Base-by-base conservation (phyloP, 148 eudicot genomes). In the Amaranthus palmeri region DNA sequence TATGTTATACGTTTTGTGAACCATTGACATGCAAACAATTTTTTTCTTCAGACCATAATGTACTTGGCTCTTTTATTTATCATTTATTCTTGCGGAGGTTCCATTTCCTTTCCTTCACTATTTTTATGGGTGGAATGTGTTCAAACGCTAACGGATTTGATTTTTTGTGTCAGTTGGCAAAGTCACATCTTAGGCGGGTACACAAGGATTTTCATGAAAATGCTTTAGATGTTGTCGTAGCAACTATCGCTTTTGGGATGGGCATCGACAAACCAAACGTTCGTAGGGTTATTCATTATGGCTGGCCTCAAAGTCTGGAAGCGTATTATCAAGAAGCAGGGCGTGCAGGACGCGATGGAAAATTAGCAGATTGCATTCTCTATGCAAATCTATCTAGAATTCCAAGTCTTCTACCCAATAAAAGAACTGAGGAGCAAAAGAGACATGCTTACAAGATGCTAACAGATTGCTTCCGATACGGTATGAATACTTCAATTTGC, bases 261-360 rank as follows among this genome's bases (percentile, higher is more conserved):
- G 97, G 97, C 50, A 92, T 92, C 70, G 97, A 92, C 77, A 92
- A 92, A 83, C 83, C 61, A 49, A 92, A 90, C 54, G 97, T 92
- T 52, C 80, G 96, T 65, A 88, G 92, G 77, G 90, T 92, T 41
- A 81, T 92, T 63, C 97, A 92, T 77, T 92, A 92, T 83, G 97
- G 97, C 47, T 92, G 96, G 92, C 97, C 97, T 66, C 97, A 93
- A 87, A 93, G 95, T 73, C 72, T 93, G 79, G 98, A 93, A 86
- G 95, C 98, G 53, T 93, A 93, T 80, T 90, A 93, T 78, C 98
- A 93, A 85, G 98, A 93, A 86, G 98, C 98, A 46, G 98, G 98
- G 66, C 90, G 96, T 74, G 96, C 96, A 69, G 98, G 98, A 41
- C 81, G 98, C 71, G 98, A 93, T 82, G 92, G 96, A 4, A 81